Evolutionary conservation across 805 yeast genomes (phyloP), one percentile per base, ranked within the genome.

Genomic region (Zygoascus bituminiphila): DNA sequence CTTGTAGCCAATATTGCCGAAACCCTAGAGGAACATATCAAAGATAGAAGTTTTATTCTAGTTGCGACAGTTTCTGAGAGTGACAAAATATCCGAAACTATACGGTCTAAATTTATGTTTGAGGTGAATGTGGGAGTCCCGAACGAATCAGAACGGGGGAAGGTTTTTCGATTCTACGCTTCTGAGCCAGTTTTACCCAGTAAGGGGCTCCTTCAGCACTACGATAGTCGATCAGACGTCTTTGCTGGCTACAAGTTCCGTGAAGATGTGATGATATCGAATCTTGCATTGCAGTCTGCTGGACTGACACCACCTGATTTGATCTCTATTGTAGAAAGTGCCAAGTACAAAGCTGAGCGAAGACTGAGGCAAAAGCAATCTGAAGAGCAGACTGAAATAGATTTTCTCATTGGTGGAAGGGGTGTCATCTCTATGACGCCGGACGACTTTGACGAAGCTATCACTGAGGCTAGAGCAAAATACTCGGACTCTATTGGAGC

Each of bases 401-500:
- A 71, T 14, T 52, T 74, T 29, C 64, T 71, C 33, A 61, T 72
- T n/a, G 71, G 78, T 2, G 70, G 75, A 54, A 81, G 82, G 2
- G 88, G 91, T 2, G 48, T 62, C 7, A 59, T 83, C 8, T 70
- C 69, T 24, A 57, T 82, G 38, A 70, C 68, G 0, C 82, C 87
- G 0, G 72, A 64, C 3, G 89, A 84, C 60, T 79, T 85, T 59
- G 82, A 77, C 46, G 68, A 62, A 23, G 82, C 96, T 0, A 86
- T 88, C 46, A 78, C 81, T 48, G 81, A 76, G 49, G 96, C 97
- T 0, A 73, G 98, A 59, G 81, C 78, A 58, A 88, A 86, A 62
- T 89, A 84, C 64, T 84, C 95, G 57, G 96, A 88, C 54, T 84
- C 96, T 0, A 89, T 93, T 50, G 98, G 98, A 6, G 98, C 98